These are phyloP conservation scores for Beauveria rudraprayagi DNA, from an alignment of 2,329 filamentous ascomycete genomes.

Conservation along the genomic window DNA sequence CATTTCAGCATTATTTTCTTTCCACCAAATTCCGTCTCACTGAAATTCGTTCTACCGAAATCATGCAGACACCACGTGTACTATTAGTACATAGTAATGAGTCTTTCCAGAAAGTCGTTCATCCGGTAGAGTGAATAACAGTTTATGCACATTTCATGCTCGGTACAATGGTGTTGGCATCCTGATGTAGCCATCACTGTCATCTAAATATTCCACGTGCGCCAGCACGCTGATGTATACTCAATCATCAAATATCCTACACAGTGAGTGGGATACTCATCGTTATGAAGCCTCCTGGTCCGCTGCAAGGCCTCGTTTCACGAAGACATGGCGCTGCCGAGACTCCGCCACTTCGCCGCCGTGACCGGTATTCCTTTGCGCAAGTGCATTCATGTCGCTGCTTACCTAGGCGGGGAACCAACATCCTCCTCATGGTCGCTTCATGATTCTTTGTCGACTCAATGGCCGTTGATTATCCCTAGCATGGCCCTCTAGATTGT, in stretches of 20 bases:
- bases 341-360: not conserved
- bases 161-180: not conserved
- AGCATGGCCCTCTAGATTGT: too few relatives aligned
- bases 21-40: not conserved
- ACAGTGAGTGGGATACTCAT: not conserved
- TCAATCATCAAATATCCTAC: not conserved
- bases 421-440: not conserved
- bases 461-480: not conserved
- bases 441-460: not conserved
- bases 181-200: too few relatives aligned
- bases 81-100: not conserved
- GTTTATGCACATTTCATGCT: not conserved
- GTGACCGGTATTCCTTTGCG: slow-evolving; percentile 16
- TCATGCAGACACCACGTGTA: not conserved
- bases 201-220: too few relatives aligned
- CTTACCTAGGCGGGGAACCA: not conserved
- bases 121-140: not conserved
- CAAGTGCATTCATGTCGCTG: slow-evolving; percentile 1
- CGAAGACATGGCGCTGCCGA: not conserved
- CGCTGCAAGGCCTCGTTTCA: slow-evolving; percentile 5
- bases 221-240: not conserved
- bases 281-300: not conserved
- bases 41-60: not conserved
- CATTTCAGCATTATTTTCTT: too few relatives aligned
- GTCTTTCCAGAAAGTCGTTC: not conserved